Evolutionary conservation across 2,329 filamentous ascomycete genomes (phyloP), one percentile per base, ranked within the genome.

Genomic region (Thermoascus crustaceus): DNA sequence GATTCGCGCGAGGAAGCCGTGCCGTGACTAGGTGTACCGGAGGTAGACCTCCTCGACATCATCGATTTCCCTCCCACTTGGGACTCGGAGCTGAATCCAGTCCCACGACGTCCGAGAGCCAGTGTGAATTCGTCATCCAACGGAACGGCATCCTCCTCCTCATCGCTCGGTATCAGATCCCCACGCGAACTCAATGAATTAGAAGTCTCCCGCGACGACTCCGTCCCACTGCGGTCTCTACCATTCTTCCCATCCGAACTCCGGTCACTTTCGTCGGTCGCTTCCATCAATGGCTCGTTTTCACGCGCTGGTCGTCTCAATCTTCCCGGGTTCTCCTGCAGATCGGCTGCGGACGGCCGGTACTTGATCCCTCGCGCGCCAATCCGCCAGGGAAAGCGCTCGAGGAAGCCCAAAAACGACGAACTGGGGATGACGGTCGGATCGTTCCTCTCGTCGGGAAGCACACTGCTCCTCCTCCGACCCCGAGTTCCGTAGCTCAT

Each of bases 401-500:
- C 82, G 25, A 94, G 61, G 51, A 95, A 95, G 0, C 88, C 86
- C 45, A 94, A 75, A 32, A 87, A 79, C 29, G 83, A 85, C 3
- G 85, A 88, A 50, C 82, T 85, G 1, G 87, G 86, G 34, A 94
- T 93, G n/a, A 94, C 78, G 3, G 85, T 93, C 7, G 86, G 83
- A 53, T 94, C 87, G 6, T 64, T 61, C 4, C 67, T 63, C 39
- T 67, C 67, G 39, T 75, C 73, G 7, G 67, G 63, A 18, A 66
- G 56, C 4, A 63, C 61, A n/a, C 60, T 66, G 46, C 64, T 86
- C 64, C 69, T 68, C 60, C 68, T 65, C 16, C 73, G 71, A 42
- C 81, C n/a, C n/a, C n/a, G 71, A 21, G 84, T 82, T 24, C 85
- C 85, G 60, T 95, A 96, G 61, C 80, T 94, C 89, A 95, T 95